Percentiles rank a stretch among this genome's conserved stretches.
phyloP scores from a whole-genome alignment of 495 filamentous ascomycete species.

The Tetracladium marchalianum region DNA sequence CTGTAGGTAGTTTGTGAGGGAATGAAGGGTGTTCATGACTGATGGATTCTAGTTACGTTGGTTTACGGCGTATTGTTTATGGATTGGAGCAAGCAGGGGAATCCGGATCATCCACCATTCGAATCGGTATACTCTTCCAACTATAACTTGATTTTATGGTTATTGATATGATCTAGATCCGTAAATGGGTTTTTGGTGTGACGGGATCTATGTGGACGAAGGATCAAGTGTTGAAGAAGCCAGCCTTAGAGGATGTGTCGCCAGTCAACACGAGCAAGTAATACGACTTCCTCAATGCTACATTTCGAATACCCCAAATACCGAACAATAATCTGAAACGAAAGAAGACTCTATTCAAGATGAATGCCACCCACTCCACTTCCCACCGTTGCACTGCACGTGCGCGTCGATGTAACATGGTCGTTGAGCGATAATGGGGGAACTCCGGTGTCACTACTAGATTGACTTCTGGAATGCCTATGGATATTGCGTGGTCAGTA shows the following conservation, averaged over 20 bases:
- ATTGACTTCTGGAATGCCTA: no score
- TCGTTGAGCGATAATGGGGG: no score
- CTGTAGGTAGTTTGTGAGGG: slow-evolving; percentile 36
- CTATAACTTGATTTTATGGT: neutral
- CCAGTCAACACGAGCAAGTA: neutral
- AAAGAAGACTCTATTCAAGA: no score
- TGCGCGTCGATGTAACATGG: no score
- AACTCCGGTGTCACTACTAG: no score
- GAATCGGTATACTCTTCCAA: slow-evolving; percentile 32
- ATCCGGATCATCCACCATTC: slow-evolving; percentile 48
- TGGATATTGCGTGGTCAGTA: no score
- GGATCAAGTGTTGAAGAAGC: slow-evolving; percentile 15
- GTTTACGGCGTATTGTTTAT: slow-evolving; percentile 70
- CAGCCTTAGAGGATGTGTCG: slow-evolving; percentile 14
- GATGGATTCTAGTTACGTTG: slow-evolving; percentile 44
- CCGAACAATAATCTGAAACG: no score
- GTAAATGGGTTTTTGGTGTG: slow-evolving; percentile 24
- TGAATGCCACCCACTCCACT: no score
- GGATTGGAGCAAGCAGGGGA: slow-evolving; percentile 47
- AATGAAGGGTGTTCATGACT: slow-evolving; percentile 4
- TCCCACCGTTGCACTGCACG: no score
- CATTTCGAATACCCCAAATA: no score
- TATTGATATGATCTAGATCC: slow-evolving; percentile 18
- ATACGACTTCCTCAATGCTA: no score
- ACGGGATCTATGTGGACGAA: slow-evolving; percentile 21